Evolutionary conservation across 2,329 filamentous ascomycete genomes (phyloP).

Genomic region (Fusarium sp.): DNA sequence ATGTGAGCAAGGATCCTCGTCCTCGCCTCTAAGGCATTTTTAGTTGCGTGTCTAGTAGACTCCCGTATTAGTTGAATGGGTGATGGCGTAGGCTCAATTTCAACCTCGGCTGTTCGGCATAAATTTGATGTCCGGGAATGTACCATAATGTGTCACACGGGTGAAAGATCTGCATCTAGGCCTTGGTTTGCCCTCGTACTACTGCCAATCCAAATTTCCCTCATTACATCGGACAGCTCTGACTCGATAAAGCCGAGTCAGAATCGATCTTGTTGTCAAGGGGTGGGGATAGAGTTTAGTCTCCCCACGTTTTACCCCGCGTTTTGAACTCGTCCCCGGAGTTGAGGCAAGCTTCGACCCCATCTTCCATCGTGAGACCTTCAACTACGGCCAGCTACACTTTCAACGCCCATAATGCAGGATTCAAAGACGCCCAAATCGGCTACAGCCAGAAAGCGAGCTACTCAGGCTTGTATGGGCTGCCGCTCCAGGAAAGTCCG

Average conservation of each 20-base stretch:
- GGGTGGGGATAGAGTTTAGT: neutral
- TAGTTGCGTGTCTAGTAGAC: neutral
- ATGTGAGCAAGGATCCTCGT: neutral
- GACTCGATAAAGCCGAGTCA: neutral
- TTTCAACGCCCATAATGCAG: neutral
- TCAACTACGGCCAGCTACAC: neutral
- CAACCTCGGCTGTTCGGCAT: neutral
- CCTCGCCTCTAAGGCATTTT: neutral
- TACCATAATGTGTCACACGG: neutral
- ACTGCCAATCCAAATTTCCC: neutral
- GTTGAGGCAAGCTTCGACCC: neutral
- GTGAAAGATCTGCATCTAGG: neutral
- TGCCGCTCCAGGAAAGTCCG: slow-evolving; percentile 32
- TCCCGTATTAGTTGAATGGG: neutral
- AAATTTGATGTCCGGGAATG: too few relatives aligned
- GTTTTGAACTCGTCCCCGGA: neutral
- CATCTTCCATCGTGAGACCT: neutral
- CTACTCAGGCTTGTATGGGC: slow-evolving; percentile 28
- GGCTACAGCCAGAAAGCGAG: slow-evolving; percentile 7
- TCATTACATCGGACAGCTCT: neutral
- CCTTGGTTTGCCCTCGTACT: neutral
- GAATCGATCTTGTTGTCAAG: neutral
- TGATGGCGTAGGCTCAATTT: neutral
- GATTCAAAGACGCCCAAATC: neutral
- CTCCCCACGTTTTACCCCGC: slow-evolving; percentile 9